Evolutionary conservation across 2,329 filamentous ascomycete genomes (phyloP).

Genomic region (Teratosphaeria destructans): DNA sequence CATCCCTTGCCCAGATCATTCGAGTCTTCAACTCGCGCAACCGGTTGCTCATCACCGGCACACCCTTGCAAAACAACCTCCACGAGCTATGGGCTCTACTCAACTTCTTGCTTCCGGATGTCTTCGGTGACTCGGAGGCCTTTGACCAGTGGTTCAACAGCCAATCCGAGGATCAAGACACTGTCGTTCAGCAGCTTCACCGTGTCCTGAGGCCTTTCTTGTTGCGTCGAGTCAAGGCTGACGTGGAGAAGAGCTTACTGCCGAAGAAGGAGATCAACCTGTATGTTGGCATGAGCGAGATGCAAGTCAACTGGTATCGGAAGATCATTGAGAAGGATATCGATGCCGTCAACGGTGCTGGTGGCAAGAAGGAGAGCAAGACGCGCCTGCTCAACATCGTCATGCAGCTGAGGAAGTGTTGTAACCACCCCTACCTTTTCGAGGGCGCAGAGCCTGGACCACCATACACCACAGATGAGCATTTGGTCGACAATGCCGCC

Average conservation of each 20-base stretch:
- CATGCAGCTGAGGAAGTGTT: constrained; percentile 98
- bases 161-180: constrained; percentile 83
- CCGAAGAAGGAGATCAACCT: constrained; percentile 97
- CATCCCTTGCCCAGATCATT: constrained; percentile 90
- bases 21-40: constrained; percentile 93
- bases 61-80: constrained; percentile 92
- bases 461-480: constrained; percentile 95
- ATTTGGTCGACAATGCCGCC: constrained; percentile 82
- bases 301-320: constrained; percentile 99
- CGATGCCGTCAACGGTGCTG: constrained; percentile 92
- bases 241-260: constrained; percentile 93
- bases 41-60: constrained; percentile 88
- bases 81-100: constrained; percentile 96
- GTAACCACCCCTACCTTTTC: constrained; percentile 96
- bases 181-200: constrained; percentile 90
- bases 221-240: constrained; percentile 88
- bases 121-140: constrained; percentile 91
- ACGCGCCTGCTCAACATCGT: constrained; percentile 95
- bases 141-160: constrained; percentile 98
- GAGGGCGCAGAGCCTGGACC: constrained; percentile 95
- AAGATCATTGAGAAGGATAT: constrained; percentile 99
- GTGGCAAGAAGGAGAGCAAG: constrained; percentile 94
- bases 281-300: constrained; percentile 96
- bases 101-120: constrained; percentile 95
- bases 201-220: constrained; percentile 87